Evolutionary conservation across 768 basidiomycete genomes (phyloP).

Genomic region (Cystobasidiopsis lactophilus): DNA sequence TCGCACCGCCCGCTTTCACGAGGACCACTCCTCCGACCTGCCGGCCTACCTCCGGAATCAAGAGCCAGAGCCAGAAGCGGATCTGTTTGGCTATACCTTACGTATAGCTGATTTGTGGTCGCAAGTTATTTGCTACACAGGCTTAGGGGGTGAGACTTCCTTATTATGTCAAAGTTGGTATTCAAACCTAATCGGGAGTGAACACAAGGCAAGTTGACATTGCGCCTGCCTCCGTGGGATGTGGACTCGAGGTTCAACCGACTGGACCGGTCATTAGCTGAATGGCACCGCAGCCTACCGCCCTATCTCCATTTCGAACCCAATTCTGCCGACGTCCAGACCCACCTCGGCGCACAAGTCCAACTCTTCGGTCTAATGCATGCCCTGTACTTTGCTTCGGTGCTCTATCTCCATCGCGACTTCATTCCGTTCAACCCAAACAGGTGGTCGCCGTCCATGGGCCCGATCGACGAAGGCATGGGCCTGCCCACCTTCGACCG

Average conservation of each 20-base stretch:
- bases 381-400: neutral
- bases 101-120: neutral
- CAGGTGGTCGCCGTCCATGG: neutral
- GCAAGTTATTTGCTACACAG: neutral
- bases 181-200: too few species aligned
- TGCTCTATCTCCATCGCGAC: slow-evolving; percentile 1
- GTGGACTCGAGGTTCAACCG: neutral
- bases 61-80: neutral
- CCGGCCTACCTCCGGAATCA: neutral
- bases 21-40: neutral
- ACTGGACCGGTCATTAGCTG: too few species aligned
- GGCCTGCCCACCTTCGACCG: too few species aligned
- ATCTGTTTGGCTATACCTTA: neutral
- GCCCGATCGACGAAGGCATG: neutral
- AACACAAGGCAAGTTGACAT: too few species aligned
- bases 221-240: neutral
- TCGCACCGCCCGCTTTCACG: neutral
- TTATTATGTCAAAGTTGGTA: neutral
- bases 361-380: neutral
- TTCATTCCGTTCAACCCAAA: neutral
- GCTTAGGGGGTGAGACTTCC: neutral
- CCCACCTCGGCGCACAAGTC: too few species aligned
- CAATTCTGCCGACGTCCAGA: too few species aligned
- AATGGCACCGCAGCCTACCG: too few species aligned
- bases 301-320: too few species aligned